Evolutionary conservation across 208 protist genomes (phyloP).

Genomic region (Leishmania martiniquensis): DNA sequence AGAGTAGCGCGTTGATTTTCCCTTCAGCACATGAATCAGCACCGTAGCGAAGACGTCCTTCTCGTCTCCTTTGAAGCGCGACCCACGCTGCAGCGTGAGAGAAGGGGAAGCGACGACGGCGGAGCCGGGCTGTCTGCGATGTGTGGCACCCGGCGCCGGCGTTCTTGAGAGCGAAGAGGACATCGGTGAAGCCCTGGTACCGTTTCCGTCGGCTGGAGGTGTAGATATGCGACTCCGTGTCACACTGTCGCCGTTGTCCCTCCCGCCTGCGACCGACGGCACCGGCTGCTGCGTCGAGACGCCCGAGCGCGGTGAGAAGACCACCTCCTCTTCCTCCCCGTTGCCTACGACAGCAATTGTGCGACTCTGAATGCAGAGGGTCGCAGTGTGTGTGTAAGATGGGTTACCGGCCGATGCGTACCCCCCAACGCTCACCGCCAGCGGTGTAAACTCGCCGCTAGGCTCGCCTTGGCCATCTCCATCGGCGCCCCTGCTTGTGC

Average conservation of each 20-base stretch:
- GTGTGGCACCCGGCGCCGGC: not conserved
- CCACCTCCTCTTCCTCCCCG: not conserved
- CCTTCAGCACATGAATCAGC: constrained; percentile 16
- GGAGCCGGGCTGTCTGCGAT: constrained; percentile 8
- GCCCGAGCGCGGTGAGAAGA: not conserved
- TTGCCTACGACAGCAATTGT: not conserved
- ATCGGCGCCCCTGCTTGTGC: not conserved
- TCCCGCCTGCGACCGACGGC: not conserved
- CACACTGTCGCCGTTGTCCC: not conserved
- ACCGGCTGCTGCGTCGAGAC: not conserved
- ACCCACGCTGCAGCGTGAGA: constrained; percentile 20
- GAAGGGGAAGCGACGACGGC: constrained; percentile 7
- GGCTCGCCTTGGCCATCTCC: not conserved
- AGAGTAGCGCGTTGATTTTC: constrained; percentile 2
- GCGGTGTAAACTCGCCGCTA: not conserved
- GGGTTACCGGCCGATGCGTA: not conserved
- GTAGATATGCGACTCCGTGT: too few relatives aligned
- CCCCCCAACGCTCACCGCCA: not conserved
- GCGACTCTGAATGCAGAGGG: not conserved
- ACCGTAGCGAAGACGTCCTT: constrained; percentile 20
- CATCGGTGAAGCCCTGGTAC: not conserved
- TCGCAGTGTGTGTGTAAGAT: not conserved
- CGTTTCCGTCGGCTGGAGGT: not conserved
- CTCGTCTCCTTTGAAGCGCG: constrained; percentile 24
- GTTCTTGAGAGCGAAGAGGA: not conserved